Base-by-base conservation (phyloP, 371 early-diverging fungal species). In the Entomophthora muscae region DNA sequence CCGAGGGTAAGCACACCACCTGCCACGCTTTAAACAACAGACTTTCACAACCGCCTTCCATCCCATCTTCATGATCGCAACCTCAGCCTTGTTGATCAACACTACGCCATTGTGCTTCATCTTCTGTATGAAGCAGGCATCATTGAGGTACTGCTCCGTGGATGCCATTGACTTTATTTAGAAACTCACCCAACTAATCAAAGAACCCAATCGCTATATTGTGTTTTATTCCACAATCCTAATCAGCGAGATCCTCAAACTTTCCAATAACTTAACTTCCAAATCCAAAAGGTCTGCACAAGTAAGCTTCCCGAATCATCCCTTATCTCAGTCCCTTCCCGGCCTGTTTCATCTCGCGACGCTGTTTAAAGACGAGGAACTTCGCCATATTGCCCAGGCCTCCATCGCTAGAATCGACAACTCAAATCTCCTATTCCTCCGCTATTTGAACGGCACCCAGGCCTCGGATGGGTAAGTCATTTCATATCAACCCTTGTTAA, bases 111-210 rank as follows among this genome's bases (percentile, higher is more conserved):
- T 26, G 72, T 88, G 0, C 70, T 90, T 22, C 80, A 85, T 2
- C 78, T 86, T 12, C 86, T 92, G 65, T 79, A 90, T 32, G 88
- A 90, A 32, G 78, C 81, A 22, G 88, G 89, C n/a, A 71, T 92
- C 32, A 68, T 91, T 3, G 87, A 88, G 78, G 85, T 83, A 69
- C 51, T 28, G 3, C 1, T 42, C n/a, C 33, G 59, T 63, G 42
- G 13, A 10, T 28, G 42, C 10, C 28, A 30, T 56, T 7, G 24
- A 13, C 29, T 42, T 26, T 53, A 21, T 24, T 7, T 65, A 74
- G 72, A 70, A 73, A 0, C 73, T 83, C 30, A 73, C 79, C 21
- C 71, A 78, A 3, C 63, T 83, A 0, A 68, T 80, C 24, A 72
- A 70, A 31, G 65, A 66, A 12, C 59, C 67, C 17, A 66, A 69